phyloP scores from a whole-genome alignment of 2,329 filamentous ascomycete species.

The Thielaviopsis punctulata region DNA sequence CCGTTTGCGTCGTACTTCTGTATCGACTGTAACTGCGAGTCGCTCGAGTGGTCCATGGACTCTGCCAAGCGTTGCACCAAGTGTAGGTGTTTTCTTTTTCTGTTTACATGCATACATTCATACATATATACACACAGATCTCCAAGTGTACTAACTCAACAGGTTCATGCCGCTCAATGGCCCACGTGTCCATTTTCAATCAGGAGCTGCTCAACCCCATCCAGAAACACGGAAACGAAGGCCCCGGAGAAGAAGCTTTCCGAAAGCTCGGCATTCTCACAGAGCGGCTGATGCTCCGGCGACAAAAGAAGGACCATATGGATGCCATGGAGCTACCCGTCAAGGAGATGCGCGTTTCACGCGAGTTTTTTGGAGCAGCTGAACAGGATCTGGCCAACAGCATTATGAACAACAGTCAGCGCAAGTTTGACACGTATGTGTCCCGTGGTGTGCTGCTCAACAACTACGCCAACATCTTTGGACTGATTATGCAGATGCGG shows the following conservation, averaged over 20 bases:
- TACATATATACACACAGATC: too few relatives aligned
- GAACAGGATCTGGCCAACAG: conserved; percentile 90
- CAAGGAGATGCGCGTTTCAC: conserved; percentile 81
- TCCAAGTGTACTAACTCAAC: not conserved
- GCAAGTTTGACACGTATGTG: conserved; percentile 91
- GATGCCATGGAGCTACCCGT: conserved; percentile 91
- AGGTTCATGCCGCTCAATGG: conserved; percentile 23
- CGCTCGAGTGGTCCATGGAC: conserved; percentile 69
- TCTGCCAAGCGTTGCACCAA: conserved; percentile 50
- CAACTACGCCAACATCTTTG: conserved; percentile 98
- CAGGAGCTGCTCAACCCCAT: conserved; percentile 85
- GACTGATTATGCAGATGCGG: conserved; percentile 97
- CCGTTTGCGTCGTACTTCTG: conserved; percentile 93
- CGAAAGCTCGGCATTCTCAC: conserved; percentile 74
- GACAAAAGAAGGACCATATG: conserved; percentile 84
- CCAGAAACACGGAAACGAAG: conserved; percentile 41
- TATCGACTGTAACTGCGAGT: conserved; percentile 65
- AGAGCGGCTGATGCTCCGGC: conserved; percentile 85
- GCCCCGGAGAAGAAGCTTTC: conserved; percentile 52
- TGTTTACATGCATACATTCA: too few relatives aligned
- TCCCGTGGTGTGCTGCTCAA: conserved; percentile 85
- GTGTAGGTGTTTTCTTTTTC: conserved; percentile 36
- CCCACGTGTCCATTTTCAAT: conserved; percentile 54
- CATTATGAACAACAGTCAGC: conserved; percentile 81
- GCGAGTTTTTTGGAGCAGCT: conserved; percentile 91